phyloP scores from a whole-genome alignment of 116 monocot species.

The Papilionanthe hybrid region DNA sequence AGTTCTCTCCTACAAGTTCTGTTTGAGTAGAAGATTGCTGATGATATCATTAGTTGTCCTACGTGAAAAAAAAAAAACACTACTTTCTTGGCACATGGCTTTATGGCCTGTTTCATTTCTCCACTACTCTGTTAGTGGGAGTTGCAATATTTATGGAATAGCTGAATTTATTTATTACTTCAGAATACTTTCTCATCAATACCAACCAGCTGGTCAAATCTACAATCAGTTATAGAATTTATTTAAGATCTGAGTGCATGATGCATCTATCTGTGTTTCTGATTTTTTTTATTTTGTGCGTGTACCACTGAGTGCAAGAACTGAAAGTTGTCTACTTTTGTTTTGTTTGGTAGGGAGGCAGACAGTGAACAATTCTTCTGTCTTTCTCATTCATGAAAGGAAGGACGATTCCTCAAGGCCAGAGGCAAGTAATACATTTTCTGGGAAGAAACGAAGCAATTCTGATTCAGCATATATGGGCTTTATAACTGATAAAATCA shows the following conservation, averaged over 20 bases:
- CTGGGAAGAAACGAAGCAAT: conserved; percentile 58
- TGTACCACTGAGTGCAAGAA: background rate
- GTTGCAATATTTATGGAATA: background rate
- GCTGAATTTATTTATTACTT: background rate
- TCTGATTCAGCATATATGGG: conserved; percentile 49
- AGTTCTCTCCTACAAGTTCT: too few species aligned
- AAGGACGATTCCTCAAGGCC: conserved; percentile 25
- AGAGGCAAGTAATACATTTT: conserved; percentile 22
- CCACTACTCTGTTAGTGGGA: background rate
- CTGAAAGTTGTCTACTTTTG: conserved; percentile 8
- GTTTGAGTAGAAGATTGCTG: too few species aligned
- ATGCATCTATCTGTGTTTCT: background rate
- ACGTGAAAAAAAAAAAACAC: too few species aligned
- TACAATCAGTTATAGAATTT: background rate
- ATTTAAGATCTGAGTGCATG: background rate
- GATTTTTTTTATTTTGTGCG: background rate
- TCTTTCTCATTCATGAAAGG: conserved; percentile 48
- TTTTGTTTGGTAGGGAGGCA: conserved; percentile 39
- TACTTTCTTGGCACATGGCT: too few species aligned
- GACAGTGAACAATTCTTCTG: conserved; percentile 38
- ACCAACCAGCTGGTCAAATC: background rate
- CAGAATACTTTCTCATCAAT: background rate
- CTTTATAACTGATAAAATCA: conserved; percentile 27
- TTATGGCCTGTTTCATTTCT: background rate
- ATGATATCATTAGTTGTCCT: too few species aligned